Evolutionary conservation across 208 protist species (phyloP), one percentile per base, ranked within the genome.

Genomic region (Trypanosoma vivax): DNA sequence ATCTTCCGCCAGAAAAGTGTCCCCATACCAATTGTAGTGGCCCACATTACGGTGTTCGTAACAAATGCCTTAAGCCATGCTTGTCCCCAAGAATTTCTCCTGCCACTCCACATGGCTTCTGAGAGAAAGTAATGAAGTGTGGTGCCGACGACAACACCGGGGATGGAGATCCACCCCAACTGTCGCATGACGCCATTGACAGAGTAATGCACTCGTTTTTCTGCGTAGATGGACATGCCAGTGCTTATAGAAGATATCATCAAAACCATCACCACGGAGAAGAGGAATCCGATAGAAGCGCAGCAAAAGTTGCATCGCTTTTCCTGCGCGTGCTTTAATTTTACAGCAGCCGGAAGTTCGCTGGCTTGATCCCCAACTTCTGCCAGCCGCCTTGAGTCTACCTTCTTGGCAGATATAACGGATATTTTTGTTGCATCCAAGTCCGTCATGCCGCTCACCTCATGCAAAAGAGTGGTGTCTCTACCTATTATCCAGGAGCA

Each of bases 101-200:
- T 76, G 18, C 66, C 53, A 51, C 82, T 90, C 80, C 86, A 90
- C 79, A 90, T 90, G 9, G 82, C 86, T 66, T 93, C 82, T 1
- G 71, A 79, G 27, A 93, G 41, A 53, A 93, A 89, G 54, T 76
- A 89, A 56, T 93, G 86, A 39, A 93, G 39, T 19, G 79, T 88
- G 0, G 68, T 70, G 7, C 82, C 83, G 2, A 78, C 64, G 11
- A 93, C 55, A 28, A 77, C 51, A n/a, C 82, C 78, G 0, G 86
- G 82, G 0, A 90, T 41, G 18, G 73, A 47, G 5, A 90, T 68
- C 83, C 86, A 93, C 5, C 38, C 70, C 1, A 80, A 56, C 40
- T 93, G 86, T 16, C 86, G 70, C 70, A 81, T 81, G 1, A 58
- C 58, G 31, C 86, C 86, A 52, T 88, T 88, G 18, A 93, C 25